Conservation (phyloP, 257 asterid genomes). For the Solanum pennellii region DNA sequence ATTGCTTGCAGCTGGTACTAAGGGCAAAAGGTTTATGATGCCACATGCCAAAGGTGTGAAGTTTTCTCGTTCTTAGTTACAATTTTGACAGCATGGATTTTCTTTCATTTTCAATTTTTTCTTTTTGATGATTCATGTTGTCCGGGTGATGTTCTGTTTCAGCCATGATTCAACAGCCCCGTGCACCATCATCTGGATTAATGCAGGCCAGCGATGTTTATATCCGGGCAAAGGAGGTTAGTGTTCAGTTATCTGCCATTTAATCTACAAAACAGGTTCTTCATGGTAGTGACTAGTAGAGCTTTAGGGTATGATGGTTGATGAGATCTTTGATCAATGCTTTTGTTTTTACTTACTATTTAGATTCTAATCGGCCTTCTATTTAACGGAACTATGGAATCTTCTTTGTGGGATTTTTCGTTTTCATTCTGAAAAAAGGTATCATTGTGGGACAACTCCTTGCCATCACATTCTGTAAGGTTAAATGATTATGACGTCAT, state of each 20-base stretch:
- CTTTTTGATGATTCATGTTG: not conserved
- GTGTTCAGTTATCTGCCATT: slow-evolving; percentile 10
- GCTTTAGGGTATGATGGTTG: not conserved
- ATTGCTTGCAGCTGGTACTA: slow-evolving; percentile 78
- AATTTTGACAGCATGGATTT: not conserved
- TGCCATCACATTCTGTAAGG: not conserved
- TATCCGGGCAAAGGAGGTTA: slow-evolving; percentile 83
- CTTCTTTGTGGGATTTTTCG: not conserved
- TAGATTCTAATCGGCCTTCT: not conserved
- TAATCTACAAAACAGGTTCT: not conserved
- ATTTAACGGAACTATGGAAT: not conserved
- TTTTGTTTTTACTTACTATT: not conserved
- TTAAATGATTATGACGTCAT: not conserved
- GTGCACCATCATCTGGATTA: slow-evolving; percentile 73
- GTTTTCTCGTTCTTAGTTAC: not conserved
- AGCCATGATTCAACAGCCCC: slow-evolving; percentile 94
- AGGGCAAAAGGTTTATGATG: slow-evolving; percentile 87
- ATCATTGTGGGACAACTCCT: not conserved
- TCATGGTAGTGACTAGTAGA: not conserved
- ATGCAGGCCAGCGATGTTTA: slow-evolving; percentile 83
- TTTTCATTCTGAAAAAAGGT: not conserved
- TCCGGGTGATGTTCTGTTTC: slow-evolving; percentile 19
- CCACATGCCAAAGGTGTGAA: slow-evolving; percentile 74
- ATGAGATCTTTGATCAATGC: not conserved
- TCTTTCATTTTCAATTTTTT: slow-evolving; percentile 1